A percentile compares a stretch with the other conserved stretches of the same genome.
Evolutionary conservation across 2,329 filamentous ascomycete genomes (phyloP).

Genomic region (Mariannaea elegans): DNA sequence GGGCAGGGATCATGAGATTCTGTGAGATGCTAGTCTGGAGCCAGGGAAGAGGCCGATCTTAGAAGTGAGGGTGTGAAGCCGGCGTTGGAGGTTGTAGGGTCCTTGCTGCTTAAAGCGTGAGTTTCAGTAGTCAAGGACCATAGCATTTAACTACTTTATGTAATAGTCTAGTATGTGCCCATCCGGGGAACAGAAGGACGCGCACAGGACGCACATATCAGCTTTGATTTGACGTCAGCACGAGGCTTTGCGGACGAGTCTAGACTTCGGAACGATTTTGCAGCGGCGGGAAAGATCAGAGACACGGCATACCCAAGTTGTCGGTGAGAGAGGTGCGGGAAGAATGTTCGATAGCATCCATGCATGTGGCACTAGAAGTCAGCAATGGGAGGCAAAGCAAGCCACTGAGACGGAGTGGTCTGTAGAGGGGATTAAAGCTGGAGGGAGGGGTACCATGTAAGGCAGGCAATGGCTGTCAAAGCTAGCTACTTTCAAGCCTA

Average conservation of each 20-base stretch:
- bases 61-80: conserved; percentile 35
- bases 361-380: conserved; percentile 24
- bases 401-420: conserved; percentile 3
- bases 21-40: conserved; percentile 35
- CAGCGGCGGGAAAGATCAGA: conserved; percentile 13
- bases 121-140: conserved; percentile 24
- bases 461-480: conserved; percentile 6
- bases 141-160: conserved; percentile 30
- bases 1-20: conserved; percentile 44
- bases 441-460: conserved; percentile 8
- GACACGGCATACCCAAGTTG: conserved; percentile 26
- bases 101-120: conserved; percentile 25
- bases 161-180: conserved; percentile 33
- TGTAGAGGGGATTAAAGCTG: conserved; percentile 2
- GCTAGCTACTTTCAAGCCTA: neutral
- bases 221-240: conserved; percentile 25
- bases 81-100: conserved; percentile 22
- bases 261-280: conserved; percentile 12
- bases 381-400: conserved; percentile 33
- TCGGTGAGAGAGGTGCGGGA: conserved; percentile 29
- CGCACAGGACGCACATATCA: conserved; percentile 22
- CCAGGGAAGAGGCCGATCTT: conserved; percentile 37
- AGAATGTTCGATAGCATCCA: conserved; percentile 35
- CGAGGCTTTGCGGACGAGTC: conserved; percentile 11
- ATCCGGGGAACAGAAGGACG: conserved; percentile 1